A percentile compares a stretch with the other conserved stretches of the same genome.
Conservation (phyloP, 257 asterid species). For the Mentha longifolia region DNA sequence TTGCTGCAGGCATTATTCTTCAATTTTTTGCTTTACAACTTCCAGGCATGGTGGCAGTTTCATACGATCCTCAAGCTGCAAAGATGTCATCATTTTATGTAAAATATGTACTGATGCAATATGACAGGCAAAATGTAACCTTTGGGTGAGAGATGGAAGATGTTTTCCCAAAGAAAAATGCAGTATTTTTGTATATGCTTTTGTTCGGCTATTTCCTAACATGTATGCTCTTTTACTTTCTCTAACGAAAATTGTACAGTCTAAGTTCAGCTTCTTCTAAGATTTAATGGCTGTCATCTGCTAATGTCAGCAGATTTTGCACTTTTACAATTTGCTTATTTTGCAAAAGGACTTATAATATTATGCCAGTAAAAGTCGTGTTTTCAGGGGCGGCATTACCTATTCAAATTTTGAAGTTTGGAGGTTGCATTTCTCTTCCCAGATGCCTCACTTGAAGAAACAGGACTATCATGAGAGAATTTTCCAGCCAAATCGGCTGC, state of each 20-base stretch:
- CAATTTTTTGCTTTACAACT: neutral
- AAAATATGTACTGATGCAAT: neutral
- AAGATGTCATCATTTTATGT: neutral
- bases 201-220: neutral
- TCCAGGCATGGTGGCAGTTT: neutral
- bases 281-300: too few relatives aligned
- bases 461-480: neutral
- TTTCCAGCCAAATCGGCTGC: constrained; percentile 10
- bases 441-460: constrained; percentile 23
- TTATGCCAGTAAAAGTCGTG: neutral
- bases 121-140: neutral
- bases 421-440: constrained; percentile 4
- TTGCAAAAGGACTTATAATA: constrained; percentile 4
- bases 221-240: neutral
- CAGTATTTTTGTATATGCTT: neutral
- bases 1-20: neutral
- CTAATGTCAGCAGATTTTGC: neutral
- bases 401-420: neutral
- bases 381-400: neutral
- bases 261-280: neutral
- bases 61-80: neutral
- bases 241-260: neutral
- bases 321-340: neutral
- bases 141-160: neutral
- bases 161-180: neutral